Evolutionary conservation across 2,329 filamentous ascomycete genomes (phyloP), one percentile per base, ranked within the genome.

Genomic region (Trichoderma lentiforme): DNA sequence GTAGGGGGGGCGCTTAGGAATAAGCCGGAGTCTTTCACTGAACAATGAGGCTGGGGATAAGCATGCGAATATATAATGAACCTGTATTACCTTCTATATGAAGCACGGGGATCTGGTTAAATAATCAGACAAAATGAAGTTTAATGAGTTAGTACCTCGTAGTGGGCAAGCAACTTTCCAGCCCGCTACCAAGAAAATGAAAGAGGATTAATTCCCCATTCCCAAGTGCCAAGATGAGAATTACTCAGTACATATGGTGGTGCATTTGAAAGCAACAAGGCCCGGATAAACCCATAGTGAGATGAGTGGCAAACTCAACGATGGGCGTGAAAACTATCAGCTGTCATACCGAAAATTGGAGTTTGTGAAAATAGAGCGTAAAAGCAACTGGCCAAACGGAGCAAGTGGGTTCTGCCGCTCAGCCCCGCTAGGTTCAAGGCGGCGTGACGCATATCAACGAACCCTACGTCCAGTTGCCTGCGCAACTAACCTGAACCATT

Each of bases 401-500:
- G 61, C 63, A 30, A n/a, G 63, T 36, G 56, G 34, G 32, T 65
- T 65, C 65, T 66, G 61, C 51, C 43, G 34, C 56, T 34, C 28
- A 60, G 47, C 70, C 70, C 70, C 70, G 39, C 70, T 53, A 68
- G 51, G n/a, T 26, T 34, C 53, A 53, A 51, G 36, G 51, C 71
- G 72, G 72, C 62, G 68, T 72, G 72, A 73, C 72, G 69, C 72
- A 70, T 47, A 43, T 43, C 56, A 67, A 57, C 58, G 65, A 68
- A 57, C 65, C 65, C 53, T 62, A 62, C 39, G 39, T 51, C 30
- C 58, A 12, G 64, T 18, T 67, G 51, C 7, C 51, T 30, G 24
- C 36, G 51, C 34, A 30, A n/a, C 43, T 43, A 58, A 67, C 47
- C 64, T 67, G 15, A 36, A 67, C 47, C 64, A 57, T 56, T 36